Evolutionary conservation across 2,329 filamentous ascomycete genomes (phyloP).

Genomic region (Trichoderma arundinaceum): DNA sequence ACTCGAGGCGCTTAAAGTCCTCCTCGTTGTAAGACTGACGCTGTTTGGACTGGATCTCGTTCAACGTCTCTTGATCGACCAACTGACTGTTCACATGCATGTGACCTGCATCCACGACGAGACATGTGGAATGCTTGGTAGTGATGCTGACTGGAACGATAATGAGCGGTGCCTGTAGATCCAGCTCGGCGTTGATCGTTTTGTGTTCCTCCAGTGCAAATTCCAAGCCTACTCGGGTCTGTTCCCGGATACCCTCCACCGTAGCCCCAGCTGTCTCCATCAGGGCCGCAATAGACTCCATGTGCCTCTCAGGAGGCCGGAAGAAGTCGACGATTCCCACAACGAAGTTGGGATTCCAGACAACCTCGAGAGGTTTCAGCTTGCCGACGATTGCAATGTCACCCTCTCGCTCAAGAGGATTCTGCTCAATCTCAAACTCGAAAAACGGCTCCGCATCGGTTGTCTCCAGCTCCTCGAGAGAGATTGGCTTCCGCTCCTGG

Average conservation of each 20-base stretch:
- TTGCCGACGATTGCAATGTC: constrained; percentile 91
- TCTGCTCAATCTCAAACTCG: constrained; percentile 89
- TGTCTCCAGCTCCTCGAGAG: constrained; percentile 60
- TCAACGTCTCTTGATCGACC: constrained; percentile 87
- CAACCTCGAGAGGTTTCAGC: constrained; percentile 92
- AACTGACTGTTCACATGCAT: constrained; percentile 93
- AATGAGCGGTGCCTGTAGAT: constrained; percentile 93
- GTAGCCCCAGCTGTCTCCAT: constrained; percentile 96
- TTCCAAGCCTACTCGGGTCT: constrained; percentile 92
- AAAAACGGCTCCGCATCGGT: constrained; percentile 78
- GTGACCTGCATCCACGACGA: constrained; percentile 96
- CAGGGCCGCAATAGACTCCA: constrained; percentile 96
- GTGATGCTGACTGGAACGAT: constrained; percentile 95
- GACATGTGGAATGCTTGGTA: constrained; percentile 76
- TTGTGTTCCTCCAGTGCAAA: constrained; percentile 98
- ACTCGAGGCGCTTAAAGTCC: constrained; percentile 86
- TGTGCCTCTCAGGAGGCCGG: constrained; percentile 91
- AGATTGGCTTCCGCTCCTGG: constrained; percentile 56
- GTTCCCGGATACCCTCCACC: constrained; percentile 91
- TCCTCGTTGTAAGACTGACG: constrained; percentile 84
- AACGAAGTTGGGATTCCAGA: constrained; percentile 95
- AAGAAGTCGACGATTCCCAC: constrained; percentile 95
- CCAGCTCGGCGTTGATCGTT: constrained; percentile 93
- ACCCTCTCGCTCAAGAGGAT: constrained; percentile 89
- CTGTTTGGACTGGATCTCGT: constrained; percentile 89